Percentiles rank a stretch among this genome's conserved stretches.
phyloP scores from a whole-genome alignment of 2,329 filamentous ascomycete species.

The Cordyceps cicadae region DNA sequence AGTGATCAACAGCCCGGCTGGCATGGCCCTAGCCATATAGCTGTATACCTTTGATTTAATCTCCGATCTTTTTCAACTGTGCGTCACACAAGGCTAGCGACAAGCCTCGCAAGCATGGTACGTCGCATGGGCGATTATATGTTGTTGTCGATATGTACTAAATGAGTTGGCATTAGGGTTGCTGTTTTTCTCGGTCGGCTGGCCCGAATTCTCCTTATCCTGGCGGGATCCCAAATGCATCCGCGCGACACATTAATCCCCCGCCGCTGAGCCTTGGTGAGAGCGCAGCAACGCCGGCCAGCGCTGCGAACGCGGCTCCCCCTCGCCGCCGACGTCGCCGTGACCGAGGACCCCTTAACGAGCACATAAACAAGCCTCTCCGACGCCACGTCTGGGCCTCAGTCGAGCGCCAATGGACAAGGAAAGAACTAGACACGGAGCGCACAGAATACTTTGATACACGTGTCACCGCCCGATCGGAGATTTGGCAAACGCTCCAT shows the following conservation, averaged over 20 bases:
- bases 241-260: conserved; percentile 46
- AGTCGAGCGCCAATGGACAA: conserved; percentile 59
- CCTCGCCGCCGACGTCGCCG: conserved; percentile 26
- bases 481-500: conserved; percentile 73
- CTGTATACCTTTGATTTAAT: background rate
- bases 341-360: conserved; percentile 38
- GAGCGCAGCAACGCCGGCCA: conserved; percentile 21
- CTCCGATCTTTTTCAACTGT: background rate
- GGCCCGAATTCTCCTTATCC: conserved; percentile 48
- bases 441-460: conserved; percentile 86
- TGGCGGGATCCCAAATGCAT: conserved; percentile 39
- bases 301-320: conserved; percentile 14
- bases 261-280: conserved; percentile 26
- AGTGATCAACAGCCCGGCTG: background rate
- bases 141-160: background rate
- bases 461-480: conserved; percentile 63
- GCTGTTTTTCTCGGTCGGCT: conserved; percentile 47
- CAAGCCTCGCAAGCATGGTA: conserved; percentile 2
- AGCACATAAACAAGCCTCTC: conserved; percentile 64
- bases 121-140: background rate
- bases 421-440: conserved; percentile 58
- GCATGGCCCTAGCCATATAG: background rate
- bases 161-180: conserved; percentile 38
- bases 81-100: background rate
- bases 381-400: conserved; percentile 58